Base-by-base conservation (phyloP, 768 basidiomycete species). In the Leccinum incarnatum region DNA sequence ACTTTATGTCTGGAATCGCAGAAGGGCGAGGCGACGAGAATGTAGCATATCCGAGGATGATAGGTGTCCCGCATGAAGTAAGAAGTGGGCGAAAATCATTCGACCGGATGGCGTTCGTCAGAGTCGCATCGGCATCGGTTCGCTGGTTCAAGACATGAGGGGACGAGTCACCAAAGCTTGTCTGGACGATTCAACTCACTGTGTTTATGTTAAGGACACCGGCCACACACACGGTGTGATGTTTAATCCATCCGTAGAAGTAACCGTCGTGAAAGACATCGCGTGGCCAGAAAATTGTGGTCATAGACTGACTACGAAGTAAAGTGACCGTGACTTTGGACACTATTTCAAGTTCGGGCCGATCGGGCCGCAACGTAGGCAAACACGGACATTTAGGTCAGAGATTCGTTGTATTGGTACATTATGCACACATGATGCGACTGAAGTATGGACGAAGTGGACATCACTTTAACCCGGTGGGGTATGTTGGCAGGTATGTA, bases 181-280 rank as follows among this genome's bases (percentile, higher is more conserved):
- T 49, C 23, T 37, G 27, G 47, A 15, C 27, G 27, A 10, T 7
- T 40, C 11, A 37, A 55, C 74, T 57, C 62, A 81, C 80, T 37
- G 71, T 61, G 3, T 65, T 59, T 3, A 62, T 67, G 10, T 74
- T 64, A 17, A 86, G 51, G 29, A 84, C 73, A 3, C 85, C 85
- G 15, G 79, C 83, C 15, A 87, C 78, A 64, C 83, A 84, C 3
- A 81, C 68, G 3, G 50, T 56, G 34, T 73, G 67, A 30, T 81
- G 81, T 11, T 62, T 64, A 8, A 71, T 60, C 86, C 87, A 88
- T 10, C 87, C 87, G 65, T 85, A 88, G 62, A 79, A 78, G 54
- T 82, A 76, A 2, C 86, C 84, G 21, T 71, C 69, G n/a, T 67
- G 49, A 51, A 69, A 61, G 25, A 80, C 71, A 65, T 84, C 83